phyloP scores from a whole-genome alignment of 1,139 yeast genomes.

The Meyerozyma athensensis region DNA sequence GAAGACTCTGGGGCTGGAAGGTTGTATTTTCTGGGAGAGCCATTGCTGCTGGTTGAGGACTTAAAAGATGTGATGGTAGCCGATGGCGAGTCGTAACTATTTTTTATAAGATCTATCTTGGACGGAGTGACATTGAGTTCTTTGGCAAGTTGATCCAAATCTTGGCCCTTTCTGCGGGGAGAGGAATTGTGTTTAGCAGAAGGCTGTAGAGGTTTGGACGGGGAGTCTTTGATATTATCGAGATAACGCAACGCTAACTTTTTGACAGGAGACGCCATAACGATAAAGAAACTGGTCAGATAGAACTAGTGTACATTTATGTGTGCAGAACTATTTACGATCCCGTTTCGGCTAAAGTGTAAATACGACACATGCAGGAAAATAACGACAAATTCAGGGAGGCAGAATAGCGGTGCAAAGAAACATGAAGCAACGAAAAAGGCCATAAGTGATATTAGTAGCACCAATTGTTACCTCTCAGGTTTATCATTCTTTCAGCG shows the following conservation, averaged over 20 bases:
- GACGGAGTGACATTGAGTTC: slow-evolving; percentile 31
- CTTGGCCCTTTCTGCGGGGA: slow-evolving; percentile 21
- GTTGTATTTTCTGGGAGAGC: slow-evolving; percentile 15
- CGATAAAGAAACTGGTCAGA: background rate
- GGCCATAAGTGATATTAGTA: no score
- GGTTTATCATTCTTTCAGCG: no score
- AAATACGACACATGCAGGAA: background rate
- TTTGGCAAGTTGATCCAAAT: slow-evolving; percentile 37
- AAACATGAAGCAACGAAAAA: background rate
- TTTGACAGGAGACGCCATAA: slow-evolving; percentile 6
- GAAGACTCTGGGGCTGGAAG: slow-evolving; percentile 5
- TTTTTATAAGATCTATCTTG: slow-evolving; percentile 26
- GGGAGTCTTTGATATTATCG: slow-evolving; percentile 8
- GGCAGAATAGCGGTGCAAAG: background rate
- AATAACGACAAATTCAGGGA: background rate
- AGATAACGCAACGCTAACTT: slow-evolving; percentile 11
- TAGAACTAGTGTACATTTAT: slow-evolving; percentile 1
- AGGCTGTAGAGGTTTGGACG: slow-evolving; percentile 20
- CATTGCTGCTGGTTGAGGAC: slow-evolving; percentile 15
- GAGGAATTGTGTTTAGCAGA: slow-evolving; percentile 23
- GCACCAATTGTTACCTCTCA: no score
- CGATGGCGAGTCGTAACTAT: slow-evolving; percentile 41
- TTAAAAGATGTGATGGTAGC: slow-evolving; percentile 44
- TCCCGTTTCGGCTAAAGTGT: slow-evolving; percentile 1
- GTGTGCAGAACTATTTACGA: slow-evolving; percentile 3